Conservation (phyloP, 2,329 filamentous ascomycete genomes). For the Scedosporium dehoogii region DNA sequence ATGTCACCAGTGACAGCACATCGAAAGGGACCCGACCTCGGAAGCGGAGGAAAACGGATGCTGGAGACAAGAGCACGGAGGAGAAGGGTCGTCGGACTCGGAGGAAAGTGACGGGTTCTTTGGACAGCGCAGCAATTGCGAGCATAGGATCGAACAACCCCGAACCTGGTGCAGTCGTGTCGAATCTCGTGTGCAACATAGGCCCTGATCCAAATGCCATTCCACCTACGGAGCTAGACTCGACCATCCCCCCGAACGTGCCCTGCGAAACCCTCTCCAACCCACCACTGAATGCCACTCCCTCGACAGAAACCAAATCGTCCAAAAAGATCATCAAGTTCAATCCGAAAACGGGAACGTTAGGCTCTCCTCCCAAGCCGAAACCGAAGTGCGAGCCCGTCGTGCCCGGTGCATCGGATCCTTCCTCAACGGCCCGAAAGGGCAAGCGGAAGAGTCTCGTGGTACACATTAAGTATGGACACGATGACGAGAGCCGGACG, state of each 20-base stretch:
- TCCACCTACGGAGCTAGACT: neutral
- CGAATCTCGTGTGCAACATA: neutral
- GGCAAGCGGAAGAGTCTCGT: constrained; percentile 28
- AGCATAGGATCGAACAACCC: neutral
- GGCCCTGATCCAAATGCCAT: neutral
- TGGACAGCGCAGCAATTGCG: neutral
- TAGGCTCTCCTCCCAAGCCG: constrained; percentile 49
- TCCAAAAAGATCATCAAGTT: constrained; percentile 43
- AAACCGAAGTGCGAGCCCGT: constrained; percentile 23
- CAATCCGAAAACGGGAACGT: constrained; percentile 51
- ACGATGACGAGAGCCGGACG: constrained; percentile 30
- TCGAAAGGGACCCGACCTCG: constrained; percentile 19
- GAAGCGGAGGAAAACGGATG: constrained; percentile 34
- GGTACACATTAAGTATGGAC: constrained; percentile 50
- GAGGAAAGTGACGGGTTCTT: constrained; percentile 10
- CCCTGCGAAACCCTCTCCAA: constrained; percentile 3
- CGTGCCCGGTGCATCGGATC: neutral
- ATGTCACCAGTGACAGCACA: constrained; percentile 15
- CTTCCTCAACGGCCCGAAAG: constrained; percentile 10
- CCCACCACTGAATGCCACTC: constrained; percentile 8
- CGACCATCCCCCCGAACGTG: neutral
- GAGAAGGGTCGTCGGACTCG: constrained; percentile 19
- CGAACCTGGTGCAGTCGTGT: neutral
- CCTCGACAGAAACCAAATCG: constrained; percentile 15
- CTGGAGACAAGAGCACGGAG: constrained; percentile 14